Conservation (phyloP, 2,329 filamentous ascomycete species). For the Colletotrichum cereale region DNA sequence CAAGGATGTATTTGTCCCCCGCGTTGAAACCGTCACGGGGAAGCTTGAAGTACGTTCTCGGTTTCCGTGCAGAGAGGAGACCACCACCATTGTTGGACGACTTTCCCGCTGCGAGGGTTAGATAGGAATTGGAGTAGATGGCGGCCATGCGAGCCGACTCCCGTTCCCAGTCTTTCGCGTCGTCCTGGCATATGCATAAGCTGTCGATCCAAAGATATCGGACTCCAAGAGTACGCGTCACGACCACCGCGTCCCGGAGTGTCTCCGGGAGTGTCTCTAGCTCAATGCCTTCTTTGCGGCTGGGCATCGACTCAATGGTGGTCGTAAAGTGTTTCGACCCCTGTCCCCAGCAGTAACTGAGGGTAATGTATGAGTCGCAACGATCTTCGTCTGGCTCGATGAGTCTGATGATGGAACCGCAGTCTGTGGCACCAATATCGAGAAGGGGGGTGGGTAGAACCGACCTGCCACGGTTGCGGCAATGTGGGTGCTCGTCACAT, state of each 20-base stretch:
- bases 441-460: conserved; percentile 18
- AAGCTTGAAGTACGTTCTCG: conserved; percentile 13
- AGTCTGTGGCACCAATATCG: conserved; percentile 10
- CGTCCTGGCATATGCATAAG: conserved; percentile 49
- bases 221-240: conserved; percentile 44
- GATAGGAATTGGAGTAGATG: conserved; percentile 45
- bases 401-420: conserved; percentile 5
- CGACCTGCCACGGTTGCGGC: background rate
- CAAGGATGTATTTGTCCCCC: conserved; percentile 2
- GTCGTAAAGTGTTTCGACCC: conserved; percentile 17
- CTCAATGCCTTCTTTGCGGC: conserved; percentile 7
- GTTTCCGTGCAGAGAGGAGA: conserved; percentile 34
- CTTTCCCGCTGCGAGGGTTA: conserved; percentile 45
- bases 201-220: conserved; percentile 49
- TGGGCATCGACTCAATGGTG: conserved; percentile 21
- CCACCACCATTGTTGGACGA: conserved; percentile 42
- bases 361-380: conserved; percentile 17
- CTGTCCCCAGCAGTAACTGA: conserved; percentile 35
- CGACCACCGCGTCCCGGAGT: conserved; percentile 44
- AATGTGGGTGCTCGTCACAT: conserved; percentile 27
- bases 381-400: conserved; percentile 12
- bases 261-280: conserved; percentile 40
- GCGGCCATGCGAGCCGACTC: conserved; percentile 44
- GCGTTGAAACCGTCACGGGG: background rate
- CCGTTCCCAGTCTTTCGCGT: conserved; percentile 43